Conservation (phyloP, 345 rosid genomes). For the Salix suchowensis region DNA sequence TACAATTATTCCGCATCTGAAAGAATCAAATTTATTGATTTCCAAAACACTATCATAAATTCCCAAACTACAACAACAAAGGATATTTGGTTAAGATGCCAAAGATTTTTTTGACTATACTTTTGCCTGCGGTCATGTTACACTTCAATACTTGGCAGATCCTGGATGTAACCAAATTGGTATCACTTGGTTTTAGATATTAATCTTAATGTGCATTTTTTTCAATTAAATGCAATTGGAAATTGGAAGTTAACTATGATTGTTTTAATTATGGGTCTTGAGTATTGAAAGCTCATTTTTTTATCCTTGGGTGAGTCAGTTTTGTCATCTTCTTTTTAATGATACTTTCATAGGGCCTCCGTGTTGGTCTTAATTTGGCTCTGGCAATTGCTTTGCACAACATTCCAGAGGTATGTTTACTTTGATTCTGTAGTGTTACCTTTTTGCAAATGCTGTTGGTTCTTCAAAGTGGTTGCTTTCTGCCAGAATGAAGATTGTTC, state of each 20-base stretch:
- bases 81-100: background rate
- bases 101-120: background rate
- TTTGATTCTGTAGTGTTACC: slow-evolving; percentile 5
- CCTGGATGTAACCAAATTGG: background rate
- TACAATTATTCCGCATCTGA: background rate
- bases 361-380: slow-evolving; percentile 92
- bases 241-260: background rate
- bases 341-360: slow-evolving; percentile 61
- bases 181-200: background rate
- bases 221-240: background rate
- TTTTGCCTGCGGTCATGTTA: background rate
- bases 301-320: slow-evolving; percentile 1
- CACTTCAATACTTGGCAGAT: background rate
- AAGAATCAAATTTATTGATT: background rate
- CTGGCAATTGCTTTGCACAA: slow-evolving; percentile 96
- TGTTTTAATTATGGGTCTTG: background rate
- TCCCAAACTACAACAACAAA: background rate
- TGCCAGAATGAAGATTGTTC: background rate
- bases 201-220: background rate
- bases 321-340: slow-evolving; percentile 12
- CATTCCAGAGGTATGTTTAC: slow-evolving; percentile 80
- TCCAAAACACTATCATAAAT: no score
- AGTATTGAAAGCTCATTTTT: background rate
- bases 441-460: background rate
- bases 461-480: background rate